phyloP scores from a whole-genome alignment of 1,139 yeast genomes.

The Geotrichum fermentans region DNA sequence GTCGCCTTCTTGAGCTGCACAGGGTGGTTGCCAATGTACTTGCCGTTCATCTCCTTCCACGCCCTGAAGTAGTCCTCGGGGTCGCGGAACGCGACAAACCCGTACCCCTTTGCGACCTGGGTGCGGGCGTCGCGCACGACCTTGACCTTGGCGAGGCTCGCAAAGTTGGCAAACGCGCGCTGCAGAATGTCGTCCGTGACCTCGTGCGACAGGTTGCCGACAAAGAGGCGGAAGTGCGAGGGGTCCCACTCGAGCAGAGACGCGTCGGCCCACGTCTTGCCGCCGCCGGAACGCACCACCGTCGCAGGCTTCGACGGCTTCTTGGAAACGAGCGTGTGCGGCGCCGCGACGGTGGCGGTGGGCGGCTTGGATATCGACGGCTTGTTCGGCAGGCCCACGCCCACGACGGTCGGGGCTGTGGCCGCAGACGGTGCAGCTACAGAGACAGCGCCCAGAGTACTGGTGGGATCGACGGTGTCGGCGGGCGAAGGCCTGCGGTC shows the following conservation, averaged over 20 bases:
- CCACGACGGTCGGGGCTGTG: not conserved
- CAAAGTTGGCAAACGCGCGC: constrained; percentile 49
- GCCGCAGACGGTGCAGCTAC: not conserved
- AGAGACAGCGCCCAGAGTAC: not conserved
- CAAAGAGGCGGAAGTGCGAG: constrained; percentile 64
- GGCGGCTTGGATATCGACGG: not conserved
- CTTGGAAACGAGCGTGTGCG: too few relatives aligned
- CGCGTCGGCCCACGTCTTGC: constrained; percentile 48
- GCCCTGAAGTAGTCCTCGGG: constrained; percentile 62
- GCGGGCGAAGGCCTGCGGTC: too few relatives aligned
- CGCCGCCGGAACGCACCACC: constrained; percentile 45
- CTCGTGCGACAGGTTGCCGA: constrained; percentile 69
- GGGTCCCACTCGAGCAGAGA: constrained; percentile 57
- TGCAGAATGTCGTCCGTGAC: constrained; percentile 54
- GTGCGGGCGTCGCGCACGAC: constrained; percentile 39
- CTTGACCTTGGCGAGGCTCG: constrained; percentile 49
- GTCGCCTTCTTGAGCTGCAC: constrained; percentile 65
- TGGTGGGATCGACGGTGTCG: too few relatives aligned
- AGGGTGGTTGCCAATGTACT: constrained; percentile 71
- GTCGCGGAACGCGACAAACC: constrained; percentile 61
- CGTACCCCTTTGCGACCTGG: constrained; percentile 54
- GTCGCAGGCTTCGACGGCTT: constrained; percentile 32
- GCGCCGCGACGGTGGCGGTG: constrained; percentile 3
- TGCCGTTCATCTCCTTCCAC: constrained; percentile 70
- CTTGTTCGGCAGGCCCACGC: too few relatives aligned